Conservation (phyloP, 139 green algal genomes). For the Chlamydomonas schloesseri region DNA sequence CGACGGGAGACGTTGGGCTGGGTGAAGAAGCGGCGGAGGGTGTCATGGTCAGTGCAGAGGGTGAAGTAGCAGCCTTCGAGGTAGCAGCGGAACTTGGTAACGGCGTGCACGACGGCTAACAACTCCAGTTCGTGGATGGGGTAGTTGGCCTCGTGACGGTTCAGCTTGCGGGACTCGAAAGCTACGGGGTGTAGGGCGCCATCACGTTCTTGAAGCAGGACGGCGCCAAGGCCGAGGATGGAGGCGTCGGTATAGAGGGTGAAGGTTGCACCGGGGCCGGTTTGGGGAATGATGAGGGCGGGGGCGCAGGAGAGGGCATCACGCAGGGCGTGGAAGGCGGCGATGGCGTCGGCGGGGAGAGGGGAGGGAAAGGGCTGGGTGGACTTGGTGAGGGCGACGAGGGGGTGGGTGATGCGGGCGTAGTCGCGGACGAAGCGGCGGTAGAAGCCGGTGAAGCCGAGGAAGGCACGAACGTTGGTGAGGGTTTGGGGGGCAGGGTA, state of each 20-base stretch:
- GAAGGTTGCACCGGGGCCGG: slow-evolving; percentile 13
- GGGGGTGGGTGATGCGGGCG: slow-evolving; percentile 11
- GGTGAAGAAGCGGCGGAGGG: slow-evolving; percentile 51
- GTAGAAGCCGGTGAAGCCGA: slow-evolving; percentile 45
- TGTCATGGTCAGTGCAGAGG: slow-evolving; percentile 61
- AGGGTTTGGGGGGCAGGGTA: background rate
- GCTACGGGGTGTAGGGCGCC: slow-evolving; percentile 31
- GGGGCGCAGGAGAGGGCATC: slow-evolving; percentile 22
- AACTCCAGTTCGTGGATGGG: slow-evolving; percentile 58
- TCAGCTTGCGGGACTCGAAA: slow-evolving; percentile 56
- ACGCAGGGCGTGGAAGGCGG: background rate
- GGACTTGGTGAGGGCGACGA: slow-evolving; percentile 25
- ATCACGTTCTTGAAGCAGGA: slow-evolving; percentile 48
- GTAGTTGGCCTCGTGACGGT: slow-evolving; percentile 59
- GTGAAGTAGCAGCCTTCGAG: slow-evolving; percentile 43
- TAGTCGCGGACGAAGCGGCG: slow-evolving; percentile 43
- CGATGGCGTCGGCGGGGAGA: background rate
- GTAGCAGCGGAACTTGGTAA: slow-evolving; percentile 59
- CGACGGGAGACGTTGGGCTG: slow-evolving; percentile 45
- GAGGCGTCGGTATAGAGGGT: slow-evolving; percentile 56
- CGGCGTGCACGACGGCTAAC: slow-evolving; percentile 53
- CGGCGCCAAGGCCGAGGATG: slow-evolving; percentile 44
- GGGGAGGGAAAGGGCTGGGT: background rate
- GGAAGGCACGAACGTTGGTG: slow-evolving; percentile 34
- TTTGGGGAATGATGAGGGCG: slow-evolving; percentile 10